Evolutionary conservation across 1,284 basidiomycete genomes (phyloP).

Genomic region (Cutaneotrichosporon cyanovorans): DNA sequence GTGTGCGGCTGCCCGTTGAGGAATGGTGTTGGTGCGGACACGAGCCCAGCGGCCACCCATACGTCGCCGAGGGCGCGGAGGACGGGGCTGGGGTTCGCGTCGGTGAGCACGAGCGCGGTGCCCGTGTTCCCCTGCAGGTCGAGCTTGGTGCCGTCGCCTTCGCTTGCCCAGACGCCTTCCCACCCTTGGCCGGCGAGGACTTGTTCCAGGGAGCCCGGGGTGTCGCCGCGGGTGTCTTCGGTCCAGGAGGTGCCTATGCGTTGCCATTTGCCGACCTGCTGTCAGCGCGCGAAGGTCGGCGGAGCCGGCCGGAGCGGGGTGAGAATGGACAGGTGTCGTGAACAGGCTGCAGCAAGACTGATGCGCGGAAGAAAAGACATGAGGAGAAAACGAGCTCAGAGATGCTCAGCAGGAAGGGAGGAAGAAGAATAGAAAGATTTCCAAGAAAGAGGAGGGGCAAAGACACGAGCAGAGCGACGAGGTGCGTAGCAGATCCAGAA

Average conservation of each 20-base stretch:
- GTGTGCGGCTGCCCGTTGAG: constrained; percentile 73
- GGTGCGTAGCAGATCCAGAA: too few relatives aligned
- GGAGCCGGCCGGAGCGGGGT: too few relatives aligned
- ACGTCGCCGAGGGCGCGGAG: constrained; percentile 18
- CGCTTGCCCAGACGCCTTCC: constrained; percentile 23
- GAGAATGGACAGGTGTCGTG: too few relatives aligned
- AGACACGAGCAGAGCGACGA: too few relatives aligned
- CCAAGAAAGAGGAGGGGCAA: too few relatives aligned
- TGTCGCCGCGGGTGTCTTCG: constrained; percentile 31
- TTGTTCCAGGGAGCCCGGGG: constrained; percentile 27
- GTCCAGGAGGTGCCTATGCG: constrained; percentile 20
- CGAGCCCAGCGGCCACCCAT: constrained; percentile 51
- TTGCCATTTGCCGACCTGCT: constrained; percentile 28
- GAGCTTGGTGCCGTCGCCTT: constrained; percentile 2
- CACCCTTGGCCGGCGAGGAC: constrained; percentile 16
- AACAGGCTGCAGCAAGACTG: too few relatives aligned
- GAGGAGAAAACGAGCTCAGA: too few relatives aligned
- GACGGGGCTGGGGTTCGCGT: constrained; percentile 28
- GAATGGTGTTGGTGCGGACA: constrained; percentile 75
- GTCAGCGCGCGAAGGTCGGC: too few relatives aligned
- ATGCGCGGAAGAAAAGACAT: too few relatives aligned
- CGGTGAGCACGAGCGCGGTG: constrained; percentile 16
- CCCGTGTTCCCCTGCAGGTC: not conserved
- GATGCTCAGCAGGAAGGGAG: too few relatives aligned
- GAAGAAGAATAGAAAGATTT: too few relatives aligned